Evolutionary conservation across 164 flowering plant genomes (phyloP), one percentile per base, ranked within the genome.

Genomic region (Pachysandra terminalis): DNA sequence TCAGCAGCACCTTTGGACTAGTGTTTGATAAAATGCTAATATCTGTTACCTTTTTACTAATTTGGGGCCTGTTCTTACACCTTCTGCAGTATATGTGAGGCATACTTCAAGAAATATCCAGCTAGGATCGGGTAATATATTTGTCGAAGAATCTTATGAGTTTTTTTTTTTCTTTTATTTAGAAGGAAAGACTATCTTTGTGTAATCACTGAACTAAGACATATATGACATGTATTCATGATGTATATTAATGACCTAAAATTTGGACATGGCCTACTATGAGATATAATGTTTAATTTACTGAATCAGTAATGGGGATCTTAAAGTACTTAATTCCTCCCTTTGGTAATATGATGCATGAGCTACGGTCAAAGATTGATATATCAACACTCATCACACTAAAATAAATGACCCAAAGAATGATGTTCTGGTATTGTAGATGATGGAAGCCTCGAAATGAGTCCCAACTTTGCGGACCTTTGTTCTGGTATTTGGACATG

Each of bases 81-180:
- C 23, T 62, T 69, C 61, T 78, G 64, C 93, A 95, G 99, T 75
- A 90, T 95, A 83, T 89, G 97, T 68, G 99, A 95, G 78, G 86
- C 99, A 19, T 95, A 95, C 84, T 95, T 92, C 91, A 92, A 87
- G 83, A 95, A 95, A 62, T 69, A 87, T 76, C 93, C 97, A 14
- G 78, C 75, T 35, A 88, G 76, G 80, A 92, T 88, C 62, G 98
- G 98, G 99, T 92, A 88, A 84, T 22, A 7, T 14, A 25, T 28
- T n/a, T 51, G 0, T 14, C 26, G n/a, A 49, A 35, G 54, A 48
- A 68, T 28, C 28, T 67, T 27, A 17, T 54, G 32, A 15, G 25
- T 23, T 65, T 49, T 15, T 26, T 16, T 9, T 63, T 37, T 21
- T 37, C 13, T 45, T 22, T 13, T 25, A 19, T 16, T 35, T 25